Percentiles rank a stretch among this genome's conserved stretches.
phyloP scores from a whole-genome alignment of 2,329 filamentous ascomycete genomes.

The Leptographium flavum region DNA sequence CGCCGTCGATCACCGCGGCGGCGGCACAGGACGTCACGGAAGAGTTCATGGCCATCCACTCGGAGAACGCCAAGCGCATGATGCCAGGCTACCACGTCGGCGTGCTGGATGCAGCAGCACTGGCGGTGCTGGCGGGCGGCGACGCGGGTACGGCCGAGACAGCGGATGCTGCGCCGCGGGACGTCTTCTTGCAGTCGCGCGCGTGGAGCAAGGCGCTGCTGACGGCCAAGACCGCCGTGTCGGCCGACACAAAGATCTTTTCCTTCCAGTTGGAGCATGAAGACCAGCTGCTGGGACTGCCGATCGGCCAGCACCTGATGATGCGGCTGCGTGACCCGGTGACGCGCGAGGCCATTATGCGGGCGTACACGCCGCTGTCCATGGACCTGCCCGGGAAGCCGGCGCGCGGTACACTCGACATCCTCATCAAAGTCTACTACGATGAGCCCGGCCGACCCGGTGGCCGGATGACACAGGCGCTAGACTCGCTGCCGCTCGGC shows the following conservation, averaged over 20 bases:
- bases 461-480: slow-evolving; percentile 68
- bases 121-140: slow-evolving; percentile 33
- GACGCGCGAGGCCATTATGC: slow-evolving; percentile 59
- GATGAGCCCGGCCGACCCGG: slow-evolving; percentile 42
- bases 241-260: slow-evolving; percentile 69
- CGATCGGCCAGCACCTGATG: slow-evolving; percentile 78
- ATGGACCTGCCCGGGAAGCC: neutral
- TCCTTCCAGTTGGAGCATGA: slow-evolving; percentile 63
- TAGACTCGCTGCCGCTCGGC: slow-evolving; percentile 59
- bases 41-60: slow-evolving; percentile 86
- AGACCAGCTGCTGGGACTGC: slow-evolving; percentile 58
- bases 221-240: slow-evolving; percentile 52
- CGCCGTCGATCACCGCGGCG: slow-evolving; percentile 66
- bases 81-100: slow-evolving; percentile 79
- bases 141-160: neutral
- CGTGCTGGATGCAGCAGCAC: slow-evolving; percentile 48
- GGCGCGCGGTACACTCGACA: slow-evolving; percentile 44
- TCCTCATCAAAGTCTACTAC: slow-evolving; percentile 75
- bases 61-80: slow-evolving; percentile 84
- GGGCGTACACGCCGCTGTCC: slow-evolving; percentile 78
- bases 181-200: slow-evolving; percentile 57
- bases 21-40: slow-evolving; percentile 75
- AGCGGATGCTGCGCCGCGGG: slow-evolving; percentile 24
- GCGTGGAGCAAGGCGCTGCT: slow-evolving; percentile 62
- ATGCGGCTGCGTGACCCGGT: slow-evolving; percentile 62